Evolutionary conservation across 2,329 filamentous ascomycete species (phyloP), one percentile per base, ranked within the genome.

Genomic region (Mycogone perniciosa): DNA sequence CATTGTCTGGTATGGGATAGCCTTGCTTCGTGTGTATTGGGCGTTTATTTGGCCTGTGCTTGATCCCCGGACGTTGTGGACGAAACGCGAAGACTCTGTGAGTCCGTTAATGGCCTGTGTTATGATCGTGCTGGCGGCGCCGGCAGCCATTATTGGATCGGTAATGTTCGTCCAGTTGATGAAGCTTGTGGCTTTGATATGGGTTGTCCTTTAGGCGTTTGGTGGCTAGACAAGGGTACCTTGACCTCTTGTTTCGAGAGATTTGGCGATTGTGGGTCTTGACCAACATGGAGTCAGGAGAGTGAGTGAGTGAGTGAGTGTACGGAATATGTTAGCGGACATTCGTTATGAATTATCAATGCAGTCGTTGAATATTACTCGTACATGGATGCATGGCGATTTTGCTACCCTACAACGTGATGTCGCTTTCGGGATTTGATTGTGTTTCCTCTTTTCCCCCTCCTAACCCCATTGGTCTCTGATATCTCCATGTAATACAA

Each of bases 31-130:
- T n/a, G 40, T 63, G 30, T 74, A 71, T 58, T 71, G 63, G 68
- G 52, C 49, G 38, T 53, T 67, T 9, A 63, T 74, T 11, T 58
- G 58, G 44, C 71, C 71, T 2, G 68, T 73, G 9, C 71, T 75
- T 51, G 59, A 71, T 57, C 54, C 57, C 6, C 56, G 62, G 30
- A 59, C 64, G 31, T 61, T 68, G 48, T 68, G 70, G 66, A 49
- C 56, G 48, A 55, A 60, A 35, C 56, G 60, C 29, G 55, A 53
- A 11, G 59, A 50, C 33, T 48, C 60, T 20, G 51, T 62, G 40
- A 48, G 54, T 31, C 62, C 58, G 2, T 54, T 61, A 53, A 44
- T 47, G 41, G 63, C 67, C 44, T 56, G 52, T 33, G 45, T 59
- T 10, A 52, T 60, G 27, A 49, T 66, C 26, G 50, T 59, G 31